Conservation (phyloP, 805 yeast species). For the Candida sakaeoensis region DNA sequence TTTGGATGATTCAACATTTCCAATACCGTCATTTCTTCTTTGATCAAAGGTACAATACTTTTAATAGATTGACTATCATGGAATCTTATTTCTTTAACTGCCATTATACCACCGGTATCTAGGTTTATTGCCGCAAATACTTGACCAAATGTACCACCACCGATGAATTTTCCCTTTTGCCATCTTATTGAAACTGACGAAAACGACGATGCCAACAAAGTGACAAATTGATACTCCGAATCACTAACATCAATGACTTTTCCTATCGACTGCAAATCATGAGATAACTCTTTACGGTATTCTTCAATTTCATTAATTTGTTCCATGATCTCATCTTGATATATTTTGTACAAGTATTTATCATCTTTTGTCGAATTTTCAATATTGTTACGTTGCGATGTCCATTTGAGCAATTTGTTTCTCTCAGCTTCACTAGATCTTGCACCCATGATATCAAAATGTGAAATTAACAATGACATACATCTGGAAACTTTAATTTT, state of each 20-base stretch:
- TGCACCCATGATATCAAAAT: slow-evolving; percentile 98
- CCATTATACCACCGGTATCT: slow-evolving; percentile 94
- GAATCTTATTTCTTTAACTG: slow-evolving; percentile 91
- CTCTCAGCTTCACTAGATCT: slow-evolving; percentile 71
- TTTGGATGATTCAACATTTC: slow-evolving; percentile 96
- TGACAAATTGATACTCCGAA: slow-evolving; percentile 80
- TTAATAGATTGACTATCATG: slow-evolving; percentile 84
- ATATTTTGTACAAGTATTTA: slow-evolving; percentile 40
- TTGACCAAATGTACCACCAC: slow-evolving; percentile 94
- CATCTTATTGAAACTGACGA: slow-evolving; percentile 90
- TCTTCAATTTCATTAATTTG: slow-evolving; percentile 64
- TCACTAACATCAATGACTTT: slow-evolving; percentile 85
- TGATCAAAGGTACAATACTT: slow-evolving; percentile 80
- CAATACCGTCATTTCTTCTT: slow-evolving; percentile 93
- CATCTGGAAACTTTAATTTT: slow-evolving; percentile 88
- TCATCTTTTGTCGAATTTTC: slow-evolving; percentile 39
- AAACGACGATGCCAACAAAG: slow-evolving; percentile 82
- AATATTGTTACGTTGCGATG: slow-evolving; percentile 48
- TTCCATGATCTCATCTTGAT: slow-evolving; percentile 65
- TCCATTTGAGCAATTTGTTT: slow-evolving; percentile 51
- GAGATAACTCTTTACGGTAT: slow-evolving; percentile 42
- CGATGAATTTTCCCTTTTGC: slow-evolving; percentile 93
- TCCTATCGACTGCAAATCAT: slow-evolving; percentile 57
- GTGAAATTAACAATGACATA: slow-evolving; percentile 88
- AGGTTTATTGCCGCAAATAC: slow-evolving; percentile 90